Evolutionary conservation across 768 basidiomycete species (phyloP), one percentile per base, ranked within the genome.

Genomic region (Gautieria morchelliformis): DNA sequence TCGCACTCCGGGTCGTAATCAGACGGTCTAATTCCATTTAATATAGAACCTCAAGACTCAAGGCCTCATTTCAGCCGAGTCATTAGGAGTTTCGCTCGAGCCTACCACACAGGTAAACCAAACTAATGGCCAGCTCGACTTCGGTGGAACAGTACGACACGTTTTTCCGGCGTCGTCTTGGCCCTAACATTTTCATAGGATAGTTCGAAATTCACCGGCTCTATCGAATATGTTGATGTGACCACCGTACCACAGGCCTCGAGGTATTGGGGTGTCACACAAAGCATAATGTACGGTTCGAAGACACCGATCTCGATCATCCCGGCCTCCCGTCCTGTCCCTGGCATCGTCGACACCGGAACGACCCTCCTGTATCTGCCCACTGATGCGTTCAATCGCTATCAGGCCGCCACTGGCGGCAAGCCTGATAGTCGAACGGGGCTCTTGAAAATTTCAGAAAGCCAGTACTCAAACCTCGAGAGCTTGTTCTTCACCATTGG

Each of bases 311-410:
- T 70, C 11, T 68, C 70, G 19, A 80, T 83, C 54, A 67, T 83
- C 56, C 32, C 69, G 8, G 66, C 56, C 53, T n/a, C n/a, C n/a
- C 40, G 4, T 41, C 30, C 55, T 47, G 76, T 74, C 35, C 75
- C 78, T 35, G 83, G 82, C 58, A 80, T 84, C 58, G 79, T 84
- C 22, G 55, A 56, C 46, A 32, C 55, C 55, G 55, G 55, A 46
- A 68, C 68, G 20, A 67, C 68, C 33, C 63, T 68, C n/a, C 42
- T 66, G 9, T 60, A 63, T 30, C 40, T 69, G 19, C 57, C 66
- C 10, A 63, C 58, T 17, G 68, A 70, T 54, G 71, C 71, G 2
- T 67, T 67, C 58, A 35, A 60, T 27, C 40, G 54, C 41, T 74
- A 73, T 65, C 24, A 57, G 56, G 19, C 49, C 9, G 67, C 68